A percentile compares a stretch with the other conserved stretches of the same genome.
Conservation (phyloP, 2,329 filamentous ascomycete species). For the Claviceps spartinae region DNA sequence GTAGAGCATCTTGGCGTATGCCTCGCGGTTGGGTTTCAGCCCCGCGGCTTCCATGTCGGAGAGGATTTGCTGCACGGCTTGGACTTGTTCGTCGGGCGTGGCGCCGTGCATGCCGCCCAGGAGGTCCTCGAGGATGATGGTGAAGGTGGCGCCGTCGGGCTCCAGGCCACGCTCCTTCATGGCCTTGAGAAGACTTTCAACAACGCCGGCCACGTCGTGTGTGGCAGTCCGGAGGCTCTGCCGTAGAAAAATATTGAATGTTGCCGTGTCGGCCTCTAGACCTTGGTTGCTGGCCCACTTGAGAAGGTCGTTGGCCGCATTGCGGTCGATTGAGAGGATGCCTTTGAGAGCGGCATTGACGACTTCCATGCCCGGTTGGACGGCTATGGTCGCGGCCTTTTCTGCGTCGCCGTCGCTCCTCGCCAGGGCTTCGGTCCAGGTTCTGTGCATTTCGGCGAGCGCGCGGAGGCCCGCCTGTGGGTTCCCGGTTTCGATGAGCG, state of each 20-base stretch:
- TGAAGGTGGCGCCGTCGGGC: conserved; percentile 58
- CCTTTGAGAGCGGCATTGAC: conserved; percentile 60
- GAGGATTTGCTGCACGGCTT: conserved; percentile 41
- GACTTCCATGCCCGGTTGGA: conserved; percentile 47
- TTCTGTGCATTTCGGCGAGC: conserved; percentile 49
- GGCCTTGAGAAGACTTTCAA: conserved; percentile 36
- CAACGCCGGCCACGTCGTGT: conserved; percentile 32
- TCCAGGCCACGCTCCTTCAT: conserved; percentile 45
- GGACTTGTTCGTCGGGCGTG: conserved; percentile 34
- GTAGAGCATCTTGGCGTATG: conserved; percentile 59
- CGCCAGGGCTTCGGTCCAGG: conserved; percentile 36
- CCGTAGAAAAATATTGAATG: conserved; percentile 58
- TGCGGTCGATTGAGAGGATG: conserved; percentile 37
- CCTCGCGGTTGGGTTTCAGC: conserved; percentile 44
- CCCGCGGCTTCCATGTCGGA: conserved; percentile 41
- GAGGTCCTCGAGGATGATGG: conserved; percentile 52
- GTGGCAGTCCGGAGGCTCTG: conserved; percentile 37
- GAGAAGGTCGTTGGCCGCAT: conserved; percentile 40
- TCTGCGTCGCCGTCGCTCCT: conserved; percentile 11
- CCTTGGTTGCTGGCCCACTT: conserved; percentile 43
- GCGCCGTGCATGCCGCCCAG: conserved; percentile 27
- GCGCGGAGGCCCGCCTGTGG: conserved; percentile 45
- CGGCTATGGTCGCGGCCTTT: conserved; percentile 22
- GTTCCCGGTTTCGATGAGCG: conserved; percentile 44
- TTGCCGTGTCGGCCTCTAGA: conserved; percentile 42